Percentiles rank a stretch among this genome's conserved stretches.
phyloP scores from a whole-genome alignment of 139 green algal species.

The Deuterostichococcus epilithicus region DNA sequence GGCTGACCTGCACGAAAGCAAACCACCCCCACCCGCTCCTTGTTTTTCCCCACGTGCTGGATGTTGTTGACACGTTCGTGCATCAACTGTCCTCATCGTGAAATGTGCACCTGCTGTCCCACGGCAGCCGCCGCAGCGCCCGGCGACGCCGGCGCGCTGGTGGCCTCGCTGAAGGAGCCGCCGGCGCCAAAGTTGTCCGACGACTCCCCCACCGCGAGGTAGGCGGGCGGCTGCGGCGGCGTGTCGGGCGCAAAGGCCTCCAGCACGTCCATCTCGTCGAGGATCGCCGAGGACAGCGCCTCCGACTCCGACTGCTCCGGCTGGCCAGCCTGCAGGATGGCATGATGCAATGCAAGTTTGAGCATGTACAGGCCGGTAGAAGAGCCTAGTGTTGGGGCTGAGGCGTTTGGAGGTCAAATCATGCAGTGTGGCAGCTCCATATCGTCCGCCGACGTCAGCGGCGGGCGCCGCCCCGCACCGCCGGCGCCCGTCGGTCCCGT shows the following conservation, averaged over 20 bases:
- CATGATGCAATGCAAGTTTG: background rate
- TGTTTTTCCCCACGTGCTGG: too few relatives aligned
- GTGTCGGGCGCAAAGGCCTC: constrained; percentile 20
- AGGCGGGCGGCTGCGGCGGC: background rate
- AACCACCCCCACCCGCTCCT: too few relatives aligned
- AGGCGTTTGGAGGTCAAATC: background rate
- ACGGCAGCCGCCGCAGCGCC: too few relatives aligned
- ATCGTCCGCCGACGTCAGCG: background rate
- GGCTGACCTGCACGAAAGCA: too few relatives aligned
- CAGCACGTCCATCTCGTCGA: constrained; percentile 33
- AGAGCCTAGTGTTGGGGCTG: background rate
- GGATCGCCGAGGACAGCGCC: constrained; percentile 16
- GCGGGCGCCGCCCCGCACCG: background rate
- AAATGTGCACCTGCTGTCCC: too few relatives aligned
- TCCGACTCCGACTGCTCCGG: background rate
- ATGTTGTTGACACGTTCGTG: too few relatives aligned
- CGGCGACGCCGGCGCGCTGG: too few relatives aligned
- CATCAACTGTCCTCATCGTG: too few relatives aligned
- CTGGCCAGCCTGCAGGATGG: background rate
- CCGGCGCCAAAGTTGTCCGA: background rate
- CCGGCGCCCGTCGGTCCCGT: too few relatives aligned
- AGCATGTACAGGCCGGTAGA: background rate
- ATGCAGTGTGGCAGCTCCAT: background rate
- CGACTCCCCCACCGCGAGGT: background rate
- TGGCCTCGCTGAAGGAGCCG: background rate